A percentile compares a stretch with the other conserved stretches of the same genome.
These are phyloP conservation scores for Microdochium trichocladiopsis DNA, from an alignment of 2,329 filamentous ascomycete genomes.

Conservation along the genomic window DNA sequence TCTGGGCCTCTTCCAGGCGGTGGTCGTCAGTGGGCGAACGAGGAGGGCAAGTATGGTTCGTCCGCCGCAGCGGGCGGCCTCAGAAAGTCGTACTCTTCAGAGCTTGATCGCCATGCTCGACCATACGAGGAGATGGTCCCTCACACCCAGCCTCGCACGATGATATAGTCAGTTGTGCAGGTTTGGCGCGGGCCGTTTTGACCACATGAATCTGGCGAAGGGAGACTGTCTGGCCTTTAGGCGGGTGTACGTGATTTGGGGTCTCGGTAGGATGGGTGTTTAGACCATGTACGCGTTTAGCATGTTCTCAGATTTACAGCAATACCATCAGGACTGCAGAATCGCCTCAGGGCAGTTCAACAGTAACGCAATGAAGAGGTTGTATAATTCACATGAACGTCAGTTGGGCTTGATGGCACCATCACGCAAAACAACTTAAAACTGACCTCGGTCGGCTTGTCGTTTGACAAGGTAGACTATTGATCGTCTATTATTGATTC, in stretches of 20 bases:
- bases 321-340: background rate
- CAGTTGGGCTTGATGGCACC: too few relatives aligned
- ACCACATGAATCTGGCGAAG: background rate
- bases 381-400: too few relatives aligned
- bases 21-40: constrained; percentile 23
- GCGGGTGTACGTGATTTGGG: background rate
- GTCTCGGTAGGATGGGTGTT: too few relatives aligned
- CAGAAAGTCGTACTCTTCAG: constrained; percentile 11
- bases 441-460: too few relatives aligned
- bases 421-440: too few relatives aligned
- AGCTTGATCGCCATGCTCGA: constrained; percentile 41
- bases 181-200: background rate
- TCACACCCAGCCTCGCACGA: constrained; percentile 36
- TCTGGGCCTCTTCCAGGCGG: constrained; percentile 43
- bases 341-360: background rate
- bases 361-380: too few relatives aligned
- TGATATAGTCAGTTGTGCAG: constrained; percentile 12
- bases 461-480: too few relatives aligned
- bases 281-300: background rate
- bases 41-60: constrained; percentile 18
- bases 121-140: constrained; percentile 54
- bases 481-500: constrained; percentile 14
- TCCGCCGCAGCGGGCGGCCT: constrained; percentile 10
- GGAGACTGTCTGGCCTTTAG: background rate
- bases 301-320: background rate